Base-by-base conservation (phyloP, 2,329 filamentous ascomycete species). In the Aspergillus calidoustus region DNA sequence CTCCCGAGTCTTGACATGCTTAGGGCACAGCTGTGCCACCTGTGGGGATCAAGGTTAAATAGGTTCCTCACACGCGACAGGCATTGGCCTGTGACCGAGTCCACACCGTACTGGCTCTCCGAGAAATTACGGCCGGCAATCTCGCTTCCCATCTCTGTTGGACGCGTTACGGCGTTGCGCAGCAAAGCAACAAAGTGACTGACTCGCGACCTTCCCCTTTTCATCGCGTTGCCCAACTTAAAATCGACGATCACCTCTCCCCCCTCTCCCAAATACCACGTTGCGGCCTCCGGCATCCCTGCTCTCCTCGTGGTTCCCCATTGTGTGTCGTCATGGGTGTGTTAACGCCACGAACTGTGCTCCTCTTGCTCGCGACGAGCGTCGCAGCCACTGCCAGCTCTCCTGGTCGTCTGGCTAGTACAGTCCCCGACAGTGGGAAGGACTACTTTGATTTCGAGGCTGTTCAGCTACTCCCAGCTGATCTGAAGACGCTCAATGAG, bases 391-490 rank as follows among this genome's bases (percentile, higher is more conserved):
- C 34, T 41, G 34, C 34, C 34, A 15, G 11, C 34, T 15, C 34
- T 41, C 5, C 34, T 41, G 34, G 9, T 41, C 34, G 34, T 2
- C 11, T 41, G 11, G 34, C 34, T 5, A 41, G 34, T 15, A 41
- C 34, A 0, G 34, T 41, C 4, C 13, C 34, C 11, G 15, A 23
- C 7, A 15, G 3, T 46, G 41, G 9, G 13, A 55, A 55, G n/a
- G 43, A 23, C 0, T 55, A 46, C 17, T 48, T 55, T 25, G 43
- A 47, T 23, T 55, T 30, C 19, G 72, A 74, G 59, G 68, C 61
- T 1, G 44, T 71, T 1, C 72, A 74, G 52, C 63, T 74, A 56
- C 71, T 71, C 1, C 65, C 71, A 7, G 52, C 54, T 2, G 69
- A 66, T 22, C 57, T 74, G 9, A 55, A 60, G 2, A 54, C 57